Conservation (phyloP, 2,329 filamentous ascomycete genomes). For the Botrytis elliptica region DNA sequence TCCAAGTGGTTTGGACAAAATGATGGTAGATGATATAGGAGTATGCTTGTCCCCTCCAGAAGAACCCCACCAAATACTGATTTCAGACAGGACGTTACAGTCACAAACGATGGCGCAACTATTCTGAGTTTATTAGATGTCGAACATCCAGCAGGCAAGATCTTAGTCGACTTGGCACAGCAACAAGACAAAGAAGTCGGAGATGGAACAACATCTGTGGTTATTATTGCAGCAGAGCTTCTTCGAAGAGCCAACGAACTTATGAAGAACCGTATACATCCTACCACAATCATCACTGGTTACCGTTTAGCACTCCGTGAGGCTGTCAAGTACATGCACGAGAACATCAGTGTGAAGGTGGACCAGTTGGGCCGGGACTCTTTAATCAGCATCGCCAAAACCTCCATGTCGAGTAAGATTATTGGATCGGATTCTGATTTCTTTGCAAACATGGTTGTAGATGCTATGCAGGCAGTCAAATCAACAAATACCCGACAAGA, state of each 20-base stretch:
- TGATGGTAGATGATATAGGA: conserved; percentile 99
- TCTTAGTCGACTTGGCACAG: conserved; percentile 93
- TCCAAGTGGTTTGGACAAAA: conserved; percentile 95
- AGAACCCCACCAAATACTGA: conserved; percentile 29
- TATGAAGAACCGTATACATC: conserved; percentile 99
- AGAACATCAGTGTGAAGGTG: conserved; percentile 95
- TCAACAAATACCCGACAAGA: conserved; percentile 87
- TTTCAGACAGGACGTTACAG: conserved; percentile 77
- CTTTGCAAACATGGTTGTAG: conserved; percentile 95
- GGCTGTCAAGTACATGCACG: conserved; percentile 97
- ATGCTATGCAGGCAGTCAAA: conserved; percentile 94
- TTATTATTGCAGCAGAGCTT: conserved; percentile 94
- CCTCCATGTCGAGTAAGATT: conserved; percentile 99
- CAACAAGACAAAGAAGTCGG: conserved; percentile 99
- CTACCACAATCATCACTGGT: conserved; percentile 97
- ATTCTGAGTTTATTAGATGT: conserved; percentile 94
- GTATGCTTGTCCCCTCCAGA: conserved; percentile 49
- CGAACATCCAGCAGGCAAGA: conserved; percentile 97
- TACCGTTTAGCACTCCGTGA: conserved; percentile 94
- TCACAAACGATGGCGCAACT: conserved; percentile 97
- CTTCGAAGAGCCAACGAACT: conserved; percentile 92
- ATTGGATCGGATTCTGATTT: conserved; percentile 95
- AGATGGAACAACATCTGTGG: conserved; percentile 96
- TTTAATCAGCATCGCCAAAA: conserved; percentile 92
- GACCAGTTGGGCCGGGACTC: conserved; percentile 88